Base-by-base conservation (phyloP, 106 monocot genomes). In the Agapanthus africanus region DNA sequence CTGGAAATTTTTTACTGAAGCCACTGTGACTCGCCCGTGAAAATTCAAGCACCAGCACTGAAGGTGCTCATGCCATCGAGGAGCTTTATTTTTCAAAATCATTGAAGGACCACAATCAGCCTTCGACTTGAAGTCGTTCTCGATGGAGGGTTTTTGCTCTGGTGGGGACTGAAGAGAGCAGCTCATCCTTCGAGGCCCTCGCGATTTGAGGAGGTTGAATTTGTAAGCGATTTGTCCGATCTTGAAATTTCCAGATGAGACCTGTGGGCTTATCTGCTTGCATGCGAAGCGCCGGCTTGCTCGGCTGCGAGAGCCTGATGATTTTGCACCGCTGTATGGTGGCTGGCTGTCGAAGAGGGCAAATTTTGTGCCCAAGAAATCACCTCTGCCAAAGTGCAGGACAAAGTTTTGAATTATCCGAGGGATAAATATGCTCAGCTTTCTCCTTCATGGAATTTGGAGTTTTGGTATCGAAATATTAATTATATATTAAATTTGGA, bases 41-140 rank as follows among this genome's bases (percentile, higher is more conserved):
- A 91, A 91, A 65, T 91, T 91, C 65, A 91, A 72, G 72, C 90
- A 90, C 90, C 90, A 90, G 78, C 86, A 90, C 50, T 90, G 90
- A 14, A 90, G 70, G 36, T 90, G 90, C 71, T 90, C 85, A 26
- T 90, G 90, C 90, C 90, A 90, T 59, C 85, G 59, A 7, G 90
- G 90, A 32, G 83, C 78, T 74, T 90, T 86, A 75, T 86, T 90
- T 68, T 71, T 71, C n/a, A 90, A 67, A 7, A 90, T 37, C 16
- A 79, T 5, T 10, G 63, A 14, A 19, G 54, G 30, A 36, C 36
- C 36, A 61, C 61, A 36, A 41, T 41, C 13, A 0, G 66, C 19
- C 23, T 79, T 72, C 4, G 59, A 14, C 26, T 74, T 63, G 6
- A 44, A 25, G 28, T 44, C 26, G 7, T 56, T 26, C 6, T 64